These are phyloP conservation scores for Tetrapisispora phaffii DNA, from an alignment of 805 yeast species.

Conservation along the genomic window DNA sequence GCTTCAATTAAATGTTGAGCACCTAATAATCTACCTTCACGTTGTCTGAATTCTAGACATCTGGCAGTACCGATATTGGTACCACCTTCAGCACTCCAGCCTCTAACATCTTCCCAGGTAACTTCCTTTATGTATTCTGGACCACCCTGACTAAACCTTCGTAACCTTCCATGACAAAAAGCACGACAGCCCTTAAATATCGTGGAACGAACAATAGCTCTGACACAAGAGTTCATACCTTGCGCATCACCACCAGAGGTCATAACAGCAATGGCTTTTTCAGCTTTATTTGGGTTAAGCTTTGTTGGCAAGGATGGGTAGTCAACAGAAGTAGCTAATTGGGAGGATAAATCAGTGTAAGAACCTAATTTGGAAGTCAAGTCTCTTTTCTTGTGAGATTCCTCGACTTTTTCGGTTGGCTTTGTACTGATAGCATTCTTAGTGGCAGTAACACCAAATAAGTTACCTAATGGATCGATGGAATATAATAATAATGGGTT, in stretches of 20 bases:
- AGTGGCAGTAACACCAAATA: constrained; percentile 68
- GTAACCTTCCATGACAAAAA: constrained; percentile 62
- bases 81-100: constrained; percentile 63
- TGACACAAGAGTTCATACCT: constrained; percentile 69
- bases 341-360: constrained; percentile 15
- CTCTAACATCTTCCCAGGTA: constrained; percentile 66
- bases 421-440: constrained; percentile 46
- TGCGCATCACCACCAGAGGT: constrained; percentile 79
- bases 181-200: constrained; percentile 55
- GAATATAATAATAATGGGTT: constrained; percentile 69
- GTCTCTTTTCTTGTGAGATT: constrained; percentile 5
- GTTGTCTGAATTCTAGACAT: constrained; percentile 55
- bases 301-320: constrained; percentile 18
- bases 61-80: constrained; percentile 75
- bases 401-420: constrained; percentile 16
- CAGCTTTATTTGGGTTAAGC: constrained; percentile 10
- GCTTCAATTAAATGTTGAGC: constrained; percentile 56
- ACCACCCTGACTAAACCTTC: constrained; percentile 66
- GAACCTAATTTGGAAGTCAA: constrained; percentile 18
- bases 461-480: constrained; percentile 74
- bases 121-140: constrained; percentile 42
- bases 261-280: constrained; percentile 60
- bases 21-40: constrained; percentile 54
- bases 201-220: constrained; percentile 66
- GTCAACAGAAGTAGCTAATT: constrained; percentile 10